Base-by-base conservation (phyloP, 495 filamentous ascomycete genomes). In the Penicillium cinerascens region DNA sequence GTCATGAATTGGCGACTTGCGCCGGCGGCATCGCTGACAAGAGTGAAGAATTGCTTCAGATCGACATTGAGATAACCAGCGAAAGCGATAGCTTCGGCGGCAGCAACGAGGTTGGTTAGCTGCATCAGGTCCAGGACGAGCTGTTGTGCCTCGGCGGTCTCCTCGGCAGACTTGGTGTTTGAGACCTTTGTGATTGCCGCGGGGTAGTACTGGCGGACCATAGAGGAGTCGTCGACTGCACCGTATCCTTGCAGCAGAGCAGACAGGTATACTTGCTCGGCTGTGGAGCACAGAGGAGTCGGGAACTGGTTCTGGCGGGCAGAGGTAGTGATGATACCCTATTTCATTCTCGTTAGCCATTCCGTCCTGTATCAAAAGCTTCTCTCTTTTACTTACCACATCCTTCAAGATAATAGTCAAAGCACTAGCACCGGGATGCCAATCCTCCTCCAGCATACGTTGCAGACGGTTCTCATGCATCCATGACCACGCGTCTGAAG, bases 401-500 rank as follows among this genome's bases (percentile, higher is more conserved):
- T 93, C 89, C 70, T 93, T 93, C 23, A 87, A 60, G 51, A 93
- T 92, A 61, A 92, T 92, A 23, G 77, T 81, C 57, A 90, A 63
- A 2, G 88, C 88, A 61, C 83, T 87, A 18, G 67, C 69, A 25
- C 83, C 83, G 7, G 87, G 71, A 42, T 81, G 80, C 72, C 84
- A 79, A 55, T 86, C 86, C 55, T 82, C 72, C 5, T 82, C 81
- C 52, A 92, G 55, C 78, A 91, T 88, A 45, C 85, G 77, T 46
- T 83, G 80, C 4, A 82, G 75, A 13, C 88, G 78, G 66, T 93
- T 85, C 64, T 85, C 85, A 71, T 90, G 88, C 87, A 92, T 91
- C 85, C 87, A 93, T 55, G 82, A 86, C 73, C 79, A 82, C 27
- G 77, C 82, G n/a, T 83, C 79, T 0, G 81, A 80, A 0, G 55